These are phyloP conservation scores for Typha latifolia DNA, from an alignment of 176 grass and related monocot genomes.

Conservation along the genomic window DNA sequence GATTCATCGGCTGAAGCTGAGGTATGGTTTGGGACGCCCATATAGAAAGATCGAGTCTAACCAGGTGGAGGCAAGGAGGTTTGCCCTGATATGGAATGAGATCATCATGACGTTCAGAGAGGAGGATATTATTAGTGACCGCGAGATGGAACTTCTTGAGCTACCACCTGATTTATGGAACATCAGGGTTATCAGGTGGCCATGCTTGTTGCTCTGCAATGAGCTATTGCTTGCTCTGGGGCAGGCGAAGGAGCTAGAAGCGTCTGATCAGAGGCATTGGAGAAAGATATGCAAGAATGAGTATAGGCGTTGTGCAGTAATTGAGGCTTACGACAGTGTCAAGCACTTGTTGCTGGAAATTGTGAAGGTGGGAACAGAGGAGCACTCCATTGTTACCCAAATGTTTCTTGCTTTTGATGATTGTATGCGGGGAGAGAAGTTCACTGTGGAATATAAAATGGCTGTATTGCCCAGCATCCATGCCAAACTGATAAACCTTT, in stretches of 20 bases:
- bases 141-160: constrained; percentile 89
- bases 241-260: constrained; percentile 66
- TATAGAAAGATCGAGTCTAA: constrained; percentile 78
- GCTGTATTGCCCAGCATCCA: constrained; percentile 47
- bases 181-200: constrained; percentile 83
- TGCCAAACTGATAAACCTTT: constrained; percentile 51
- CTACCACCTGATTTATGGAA: constrained; percentile 66
- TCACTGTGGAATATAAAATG: constrained; percentile 51
- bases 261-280: constrained; percentile 63
- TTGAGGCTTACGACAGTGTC: constrained; percentile 88
- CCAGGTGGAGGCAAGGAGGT: constrained; percentile 77
- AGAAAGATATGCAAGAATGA: constrained; percentile 54
- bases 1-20: constrained; percentile 65
- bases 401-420: constrained; percentile 59
- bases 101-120: constrained; percentile 84
- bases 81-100: constrained; percentile 95
- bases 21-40: constrained; percentile 79
- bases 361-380: constrained; percentile 38
- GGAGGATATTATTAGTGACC: constrained; percentile 86
- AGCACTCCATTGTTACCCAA: constrained; percentile 52
- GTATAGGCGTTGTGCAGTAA: constrained; percentile 74
- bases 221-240: constrained; percentile 77
- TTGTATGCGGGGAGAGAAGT: constrained; percentile 30
- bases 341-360: constrained; percentile 57
- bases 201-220: constrained; percentile 79